Conservation (phyloP, 306 rosid species). For the Hippophae tibetana region DNA sequence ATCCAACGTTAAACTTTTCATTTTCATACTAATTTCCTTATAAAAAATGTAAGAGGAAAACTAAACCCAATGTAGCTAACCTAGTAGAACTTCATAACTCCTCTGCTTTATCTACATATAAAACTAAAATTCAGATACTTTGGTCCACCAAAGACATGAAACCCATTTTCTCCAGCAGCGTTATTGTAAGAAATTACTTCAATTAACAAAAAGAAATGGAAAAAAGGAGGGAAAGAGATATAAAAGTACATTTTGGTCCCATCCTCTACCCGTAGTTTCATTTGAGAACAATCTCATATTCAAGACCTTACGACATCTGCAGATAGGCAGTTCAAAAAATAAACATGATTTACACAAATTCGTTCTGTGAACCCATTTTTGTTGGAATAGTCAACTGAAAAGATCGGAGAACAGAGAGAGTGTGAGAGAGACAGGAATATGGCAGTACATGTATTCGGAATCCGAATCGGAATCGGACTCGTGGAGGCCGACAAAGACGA, state of each 20-base stretch:
- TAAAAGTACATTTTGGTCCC: conserved; percentile 61
- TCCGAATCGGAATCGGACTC: conserved; percentile 71
- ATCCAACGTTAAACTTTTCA: not conserved
- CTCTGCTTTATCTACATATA: conserved; percentile 62
- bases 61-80: conserved; percentile 13
- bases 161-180: not conserved
- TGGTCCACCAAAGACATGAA: not conserved
- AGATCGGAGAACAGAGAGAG: not conserved
- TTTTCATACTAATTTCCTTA: not conserved
- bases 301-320: conserved; percentile 83
- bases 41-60: not conserved
- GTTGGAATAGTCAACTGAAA: not conserved
- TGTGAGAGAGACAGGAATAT: not conserved
- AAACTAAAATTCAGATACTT: conserved; percentile 1
- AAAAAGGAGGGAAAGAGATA: not conserved
- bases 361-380: not conserved
- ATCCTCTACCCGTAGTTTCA: conserved; percentile 60
- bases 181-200: not conserved
- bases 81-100: conserved; percentile 66
- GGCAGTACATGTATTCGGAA: conserved; percentile 65
- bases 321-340: not conserved
- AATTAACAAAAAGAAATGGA: not conserved
- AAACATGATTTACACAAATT: not conserved
- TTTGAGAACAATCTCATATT: conserved; percentile 80
- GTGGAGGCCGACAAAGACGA: conserved; percentile 79